Evolutionary conservation across 1,139 yeast genomes (phyloP), one percentile per base, ranked within the genome.

Genomic region (Hanseniaspora sp.): DNA sequence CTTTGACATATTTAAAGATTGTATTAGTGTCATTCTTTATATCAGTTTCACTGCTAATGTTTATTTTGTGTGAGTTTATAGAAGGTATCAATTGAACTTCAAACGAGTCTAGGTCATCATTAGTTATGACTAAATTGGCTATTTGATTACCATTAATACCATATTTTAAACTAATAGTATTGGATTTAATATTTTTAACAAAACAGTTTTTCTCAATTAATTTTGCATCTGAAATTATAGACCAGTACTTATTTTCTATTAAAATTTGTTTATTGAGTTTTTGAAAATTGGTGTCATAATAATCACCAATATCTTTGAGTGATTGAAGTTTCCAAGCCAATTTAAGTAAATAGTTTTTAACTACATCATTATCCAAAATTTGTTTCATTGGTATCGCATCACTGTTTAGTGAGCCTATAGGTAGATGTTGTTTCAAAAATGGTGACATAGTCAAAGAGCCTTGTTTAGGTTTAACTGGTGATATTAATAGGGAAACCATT

Each of bases 241-340:
- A 74, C 96, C 96, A 92, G 63, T 86, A 92, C 18, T 69, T 72
- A 56, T 76, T 77, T 63, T 92, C 97, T 56, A 76, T 78, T 5
- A 65, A 61, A 0, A 83, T 75, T 59, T 83, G 87, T 13, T 69
- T 72, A 44, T 70, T 70, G 42, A 90, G 69, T 53, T 79, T 70
- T 3, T 64, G 61, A 37, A 81, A 74, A 1, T 90, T 79, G 7
- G 68, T 68, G 47, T 73, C 71, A 55, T 90, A 72, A 15, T 76
- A 70, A 1, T 67, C 61, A 0, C 82, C 72, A 5, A 90, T 77
- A 54, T 77, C 77, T 38, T 72, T 73, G 48, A 88, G 66, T 46
- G 94, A 78, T 62, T 84, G 79, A 41, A 83, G 67, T 62, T 88
- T 90, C 96, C 96, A 90, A 1, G 96, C 96, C 59, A 81, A 80